These are phyloP conservation scores for Boletus subluridellus DNA, from an alignment of 1,284 basidiomycete genomes.

Conservation along the genomic window DNA sequence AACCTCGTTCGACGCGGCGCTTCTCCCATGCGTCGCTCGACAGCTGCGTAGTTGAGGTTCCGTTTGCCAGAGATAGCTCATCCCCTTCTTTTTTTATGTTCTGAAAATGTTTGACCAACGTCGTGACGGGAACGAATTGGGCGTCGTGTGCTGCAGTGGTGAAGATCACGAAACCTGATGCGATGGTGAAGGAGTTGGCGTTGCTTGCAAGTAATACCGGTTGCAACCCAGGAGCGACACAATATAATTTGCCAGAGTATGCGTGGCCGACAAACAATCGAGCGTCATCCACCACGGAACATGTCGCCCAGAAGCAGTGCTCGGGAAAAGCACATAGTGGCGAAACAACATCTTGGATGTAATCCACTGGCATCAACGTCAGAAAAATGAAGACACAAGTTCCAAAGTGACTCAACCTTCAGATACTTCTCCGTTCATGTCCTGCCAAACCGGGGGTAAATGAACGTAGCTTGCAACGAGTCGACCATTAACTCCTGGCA, in stretches of 20 bases:
- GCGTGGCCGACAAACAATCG: slow-evolving; percentile 65
- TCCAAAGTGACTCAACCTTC: slow-evolving; percentile 41
- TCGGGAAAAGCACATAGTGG: slow-evolving; percentile 51
- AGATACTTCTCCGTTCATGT: slow-evolving; percentile 48
- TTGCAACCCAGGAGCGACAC: slow-evolving; percentile 33
- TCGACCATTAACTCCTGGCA: slow-evolving; percentile 43
- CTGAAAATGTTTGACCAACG: slow-evolving; percentile 27
- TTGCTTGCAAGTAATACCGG: slow-evolving; percentile 49
- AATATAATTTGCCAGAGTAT: slow-evolving; percentile 60
- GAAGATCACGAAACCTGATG: slow-evolving; percentile 81
- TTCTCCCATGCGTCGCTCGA: slow-evolving; percentile 56
- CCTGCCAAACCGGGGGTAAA: slow-evolving; percentile 44
- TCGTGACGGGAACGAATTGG: slow-evolving; percentile 59
- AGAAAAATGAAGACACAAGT: slow-evolving; percentile 6
- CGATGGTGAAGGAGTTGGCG: slow-evolving; percentile 78
- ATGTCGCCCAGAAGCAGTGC: slow-evolving; percentile 51
- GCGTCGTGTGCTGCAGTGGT: slow-evolving; percentile 84
- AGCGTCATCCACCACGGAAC: slow-evolving; percentile 22
- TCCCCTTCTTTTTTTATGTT: neutral
- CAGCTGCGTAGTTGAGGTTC: slow-evolving; percentile 30
- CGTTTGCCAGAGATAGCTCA: slow-evolving; percentile 27
- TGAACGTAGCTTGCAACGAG: slow-evolving; percentile 36
- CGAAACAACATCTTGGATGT: slow-evolving; percentile 17
- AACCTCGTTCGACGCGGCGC: slow-evolving; percentile 82
- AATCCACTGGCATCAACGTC: slow-evolving; percentile 17